phyloP scores from a whole-genome alignment of 2,329 filamentous ascomycete genomes.

The Hypoxylon sp. region DNA sequence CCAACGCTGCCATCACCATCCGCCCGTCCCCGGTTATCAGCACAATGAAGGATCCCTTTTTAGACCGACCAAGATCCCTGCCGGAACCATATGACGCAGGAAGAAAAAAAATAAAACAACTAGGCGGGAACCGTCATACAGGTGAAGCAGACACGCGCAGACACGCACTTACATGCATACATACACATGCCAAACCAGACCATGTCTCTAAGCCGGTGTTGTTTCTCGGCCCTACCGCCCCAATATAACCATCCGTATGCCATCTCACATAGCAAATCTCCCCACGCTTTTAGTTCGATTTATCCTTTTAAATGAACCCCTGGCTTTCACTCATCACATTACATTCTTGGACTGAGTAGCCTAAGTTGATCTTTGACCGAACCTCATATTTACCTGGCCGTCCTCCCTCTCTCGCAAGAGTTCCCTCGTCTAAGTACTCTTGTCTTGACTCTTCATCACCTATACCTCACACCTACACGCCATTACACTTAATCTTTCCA shows the following conservation, averaged over 20 bases:
- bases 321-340: constrained; percentile 42
- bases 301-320: constrained; percentile 43
- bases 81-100: constrained; percentile 50
- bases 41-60: constrained; percentile 47
- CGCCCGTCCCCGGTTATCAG: constrained; percentile 44
- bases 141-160: constrained; percentile 45
- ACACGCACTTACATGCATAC: constrained; percentile 44
- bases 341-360: constrained; percentile 44
- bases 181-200: constrained; percentile 50
- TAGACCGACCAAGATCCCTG: constrained; percentile 47
- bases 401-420: constrained; percentile 20
- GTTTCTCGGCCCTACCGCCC: constrained; percentile 49
- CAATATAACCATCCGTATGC: constrained; percentile 49
- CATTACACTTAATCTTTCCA: constrained; percentile 31
- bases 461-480: neutral
- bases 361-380: constrained; percentile 33
- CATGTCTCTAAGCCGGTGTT: constrained; percentile 47
- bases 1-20: constrained; percentile 46
- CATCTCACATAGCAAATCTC: constrained; percentile 43
- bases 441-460: constrained; percentile 8
- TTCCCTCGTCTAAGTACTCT: constrained; percentile 7
- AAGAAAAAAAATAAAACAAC: constrained; percentile 44
- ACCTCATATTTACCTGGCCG: constrained; percentile 37
- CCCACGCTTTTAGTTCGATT: constrained; percentile 43
- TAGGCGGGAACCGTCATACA: constrained; percentile 47